Evolutionary conservation across 176 grass and related monocot species (phyloP), one percentile per base, ranked within the genome.

Genomic region (Sorghum bicolor): DNA sequence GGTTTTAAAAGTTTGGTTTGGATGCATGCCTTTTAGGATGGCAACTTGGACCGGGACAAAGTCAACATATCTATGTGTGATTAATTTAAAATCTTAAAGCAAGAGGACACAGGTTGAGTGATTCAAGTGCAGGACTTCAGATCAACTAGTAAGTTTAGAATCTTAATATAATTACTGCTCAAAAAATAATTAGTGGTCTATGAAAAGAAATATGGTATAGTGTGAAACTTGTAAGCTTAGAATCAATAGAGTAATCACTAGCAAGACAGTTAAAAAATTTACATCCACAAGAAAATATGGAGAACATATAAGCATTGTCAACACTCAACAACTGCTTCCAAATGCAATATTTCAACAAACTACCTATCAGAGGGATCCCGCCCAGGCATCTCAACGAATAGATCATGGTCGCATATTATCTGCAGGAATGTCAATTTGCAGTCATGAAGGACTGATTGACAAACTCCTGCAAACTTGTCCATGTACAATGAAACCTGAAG

Each of bases 401-500:
- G 90, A 84, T 99, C 96, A 34, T 99, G 96, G 78, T 99, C 96
- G 12, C 96, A 99, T 90, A 96, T 88, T 88, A 99, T 99, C 71
- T 99, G 96, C 76, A 99, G 88, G 86, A 99, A 99, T 73, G 93
- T 94, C 66, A 99, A 88, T 80, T 99, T 99, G 83, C 96, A 99
- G 45, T 99, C 96, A 87, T 99, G 96, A 65, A 99, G 83, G 86
- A 94, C 72, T 53, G 96, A 96, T 79, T 99, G 96, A 66, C 96
- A 99, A 82, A 99, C 96, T 84, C 96, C 96, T 67, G 93, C 96
- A 94, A 99, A 99, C 83, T 99, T 99, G 87, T 99, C 96, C 91
- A 96, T 94, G 66, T 99, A 99, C 74, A 99, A 77, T 0, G 96
- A 99, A 85, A 99, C 96, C 96, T 99, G 90, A 72, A 86, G 37